These are phyloP conservation scores for Pseudognaphalium luteoalbum DNA, from an alignment of 129 eudicot species.

Conservation along the genomic window DNA sequence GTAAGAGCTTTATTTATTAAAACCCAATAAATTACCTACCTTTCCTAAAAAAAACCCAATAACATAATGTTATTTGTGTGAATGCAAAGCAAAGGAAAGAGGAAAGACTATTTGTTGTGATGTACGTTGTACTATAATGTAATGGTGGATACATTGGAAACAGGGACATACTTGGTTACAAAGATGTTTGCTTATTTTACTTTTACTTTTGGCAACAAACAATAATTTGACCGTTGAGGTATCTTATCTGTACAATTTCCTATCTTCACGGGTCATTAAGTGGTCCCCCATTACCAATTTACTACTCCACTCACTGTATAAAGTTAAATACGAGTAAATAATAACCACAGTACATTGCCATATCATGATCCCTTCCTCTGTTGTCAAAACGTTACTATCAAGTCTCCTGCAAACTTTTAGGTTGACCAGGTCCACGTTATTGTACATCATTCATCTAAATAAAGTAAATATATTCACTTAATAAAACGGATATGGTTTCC, in stretches of 20 bases:
- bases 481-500: background rate
- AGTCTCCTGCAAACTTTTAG: conserved; percentile 19
- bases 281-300: background rate
- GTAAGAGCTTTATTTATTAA: no score
- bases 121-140: no score
- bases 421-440: conserved; percentile 28
- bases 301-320: no score
- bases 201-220: conserved; percentile 34
- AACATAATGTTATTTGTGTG: no score
- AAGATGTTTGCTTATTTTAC: conserved; percentile 23
- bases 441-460: background rate
- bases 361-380: conserved; percentile 6
- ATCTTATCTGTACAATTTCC: conserved; percentile 27
- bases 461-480: no score
- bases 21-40: no score
- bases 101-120: no score
- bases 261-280: conserved; percentile 35
- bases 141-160: conserved; percentile 13
- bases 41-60: no score
- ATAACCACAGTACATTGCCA: background rate
- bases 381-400: conserved; percentile 27
- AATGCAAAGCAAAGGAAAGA: no score
- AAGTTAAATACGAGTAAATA: no score
- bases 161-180: conserved; percentile 24
- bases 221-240: conserved; percentile 38